Evolutionary conservation across 2,329 filamentous ascomycete genomes (phyloP), one percentile per base, ranked within the genome.

Genomic region (Ophiosphaerella herpotricha): DNA sequence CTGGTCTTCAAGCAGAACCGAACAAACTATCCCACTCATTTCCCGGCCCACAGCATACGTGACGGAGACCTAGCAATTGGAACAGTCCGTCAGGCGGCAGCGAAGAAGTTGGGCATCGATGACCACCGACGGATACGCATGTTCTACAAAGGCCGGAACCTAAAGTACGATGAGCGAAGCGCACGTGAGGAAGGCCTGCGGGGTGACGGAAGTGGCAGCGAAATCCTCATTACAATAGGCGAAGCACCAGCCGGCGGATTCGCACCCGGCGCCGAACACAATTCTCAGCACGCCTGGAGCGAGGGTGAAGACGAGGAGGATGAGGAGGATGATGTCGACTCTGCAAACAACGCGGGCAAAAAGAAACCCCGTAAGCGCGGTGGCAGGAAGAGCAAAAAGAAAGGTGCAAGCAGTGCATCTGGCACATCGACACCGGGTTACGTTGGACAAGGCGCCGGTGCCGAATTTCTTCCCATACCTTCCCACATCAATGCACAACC

Each of bases 41-140:
- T 92, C 63, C 87, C 89, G 0, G 86, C 86, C 11, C 89, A 87
- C 71, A 83, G 85, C 51, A 91, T 93, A 64, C 86, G 85, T 50
- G 86, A 90, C 67, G 88, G 88, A 39, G 86, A 88, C 66, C 76
- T 92, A 48, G 80, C 78, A 31, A 83, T 91, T 31, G 75, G 79
- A 46, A 86, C 89, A 61, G 79, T 92, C 29, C 81, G 83, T 49
- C 80, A 86, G 46, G 85, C 87, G n/a, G 83, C 85, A 5, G 85
- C 83, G 46, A 78, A 87, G 58, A 80, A 89, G 68, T 81, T 90
- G 74, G 82, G 84, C 44, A 74, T 90, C 29, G 78, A 81, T 5
- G 80, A 85, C 39, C 75, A 64, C 67, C 78, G 65, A 70, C 76
- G 80, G 39, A 77, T 91, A 67, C 88, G 86, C 70, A 78, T 92